A percentile compares a stretch with the other conserved stretches of the same genome.
phyloP scores from a whole-genome alignment of 2,329 filamentous ascomycete genomes.

The Alternaria panax region DNA sequence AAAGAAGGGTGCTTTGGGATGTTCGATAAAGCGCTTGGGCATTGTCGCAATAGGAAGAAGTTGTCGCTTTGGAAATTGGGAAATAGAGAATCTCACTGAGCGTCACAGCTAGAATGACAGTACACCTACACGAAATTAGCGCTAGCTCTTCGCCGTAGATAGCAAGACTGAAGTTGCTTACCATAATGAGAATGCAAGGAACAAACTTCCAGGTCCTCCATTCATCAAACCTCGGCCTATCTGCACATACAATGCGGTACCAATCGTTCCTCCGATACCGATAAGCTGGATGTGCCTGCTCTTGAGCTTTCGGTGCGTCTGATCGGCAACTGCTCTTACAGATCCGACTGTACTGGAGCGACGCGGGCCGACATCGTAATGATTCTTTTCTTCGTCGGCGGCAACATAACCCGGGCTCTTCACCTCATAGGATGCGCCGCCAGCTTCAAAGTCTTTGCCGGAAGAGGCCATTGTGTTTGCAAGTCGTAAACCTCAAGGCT shows the following conservation, averaged over 20 bases:
- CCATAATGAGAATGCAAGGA: conserved; percentile 57
- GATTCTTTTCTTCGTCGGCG: conserved; percentile 40
- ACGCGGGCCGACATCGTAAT: conserved; percentile 31
- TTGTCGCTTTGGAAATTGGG: conserved; percentile 31
- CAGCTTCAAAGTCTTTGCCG: conserved; percentile 39
- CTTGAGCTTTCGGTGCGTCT: conserved; percentile 55
- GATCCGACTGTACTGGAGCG: conserved; percentile 36
- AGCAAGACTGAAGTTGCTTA: conserved; percentile 24
- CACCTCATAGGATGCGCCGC: conserved; percentile 24
- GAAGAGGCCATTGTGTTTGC: conserved; percentile 44
- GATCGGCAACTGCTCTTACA: conserved; percentile 43
- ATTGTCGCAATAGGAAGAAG: conserved; percentile 27
- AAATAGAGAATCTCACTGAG: conserved; percentile 44
- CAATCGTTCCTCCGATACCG: conserved; percentile 57
- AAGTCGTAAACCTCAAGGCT: conserved; percentile 2
- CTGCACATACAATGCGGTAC: conserved; percentile 58
- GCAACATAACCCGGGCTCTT: conserved; percentile 20
- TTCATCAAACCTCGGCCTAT: conserved; percentile 57
- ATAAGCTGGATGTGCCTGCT: conserved; percentile 58
- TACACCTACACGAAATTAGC: conserved; percentile 44
- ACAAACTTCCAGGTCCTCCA: conserved; percentile 56
- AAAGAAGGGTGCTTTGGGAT: conserved; percentile 21
- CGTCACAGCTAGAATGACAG: conserved; percentile 53
- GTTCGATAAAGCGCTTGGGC: conserved; percentile 19
- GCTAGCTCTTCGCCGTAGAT: background rate